Evolutionary conservation across 2,329 filamentous ascomycete genomes (phyloP).

Genomic region (Dothiorella sarmentorum): DNA sequence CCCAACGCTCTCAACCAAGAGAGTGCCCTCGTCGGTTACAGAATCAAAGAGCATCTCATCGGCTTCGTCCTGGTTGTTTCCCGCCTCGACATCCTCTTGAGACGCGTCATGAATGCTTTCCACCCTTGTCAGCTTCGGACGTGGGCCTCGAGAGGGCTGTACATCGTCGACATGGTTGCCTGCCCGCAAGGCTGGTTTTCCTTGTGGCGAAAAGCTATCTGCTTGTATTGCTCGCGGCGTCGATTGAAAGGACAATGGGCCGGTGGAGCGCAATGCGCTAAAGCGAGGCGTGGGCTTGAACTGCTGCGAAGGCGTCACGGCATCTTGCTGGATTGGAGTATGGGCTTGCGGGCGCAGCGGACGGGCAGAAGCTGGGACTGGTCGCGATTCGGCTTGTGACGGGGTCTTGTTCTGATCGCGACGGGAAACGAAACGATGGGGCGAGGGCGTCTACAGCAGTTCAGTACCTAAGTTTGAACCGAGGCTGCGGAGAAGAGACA

Average conservation of each 20-base stretch:
- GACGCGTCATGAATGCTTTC: conserved; percentile 35
- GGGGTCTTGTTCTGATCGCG: neutral
- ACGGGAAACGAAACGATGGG: neutral
- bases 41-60: conserved; percentile 29
- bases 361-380: neutral
- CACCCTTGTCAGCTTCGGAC: conserved; percentile 25
- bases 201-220: neutral
- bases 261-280: conserved; percentile 21
- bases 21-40: neutral
- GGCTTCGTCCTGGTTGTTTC: conserved; percentile 22
- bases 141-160: conserved; percentile 13
- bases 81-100: conserved; percentile 20
- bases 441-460: neutral
- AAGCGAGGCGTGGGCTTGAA: conserved; percentile 34
- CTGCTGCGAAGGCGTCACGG: conserved; percentile 18
- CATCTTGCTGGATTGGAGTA: neutral
- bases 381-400: neutral
- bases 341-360: neutral
- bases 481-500: neutral
- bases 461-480: neutral
- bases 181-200: neutral
- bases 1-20: conserved; percentile 1
- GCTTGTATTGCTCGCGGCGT: conserved; percentile 6
- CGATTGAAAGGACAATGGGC: neutral
- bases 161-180: neutral